Evolutionary conservation across 352 stramenopile genomes (phyloP).

Genomic region (Phytophthora cryptogea): DNA sequence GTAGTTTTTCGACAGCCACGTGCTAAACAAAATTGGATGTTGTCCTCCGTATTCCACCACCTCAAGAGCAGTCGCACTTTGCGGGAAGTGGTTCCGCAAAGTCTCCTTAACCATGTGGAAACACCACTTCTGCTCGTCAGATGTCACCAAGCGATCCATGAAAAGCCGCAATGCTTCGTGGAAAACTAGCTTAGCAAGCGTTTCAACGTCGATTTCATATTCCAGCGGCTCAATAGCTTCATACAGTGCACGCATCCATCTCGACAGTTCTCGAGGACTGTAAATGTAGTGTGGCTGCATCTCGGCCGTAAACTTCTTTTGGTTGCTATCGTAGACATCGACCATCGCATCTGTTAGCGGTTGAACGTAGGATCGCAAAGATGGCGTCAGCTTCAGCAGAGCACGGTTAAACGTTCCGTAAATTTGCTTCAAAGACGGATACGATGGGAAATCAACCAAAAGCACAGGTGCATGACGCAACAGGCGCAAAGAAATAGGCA

Average conservation of each 20-base stretch:
- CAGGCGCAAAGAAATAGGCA: conserved; percentile 97
- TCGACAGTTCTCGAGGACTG: conserved; percentile 98
- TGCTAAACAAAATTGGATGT: conserved; percentile 97
- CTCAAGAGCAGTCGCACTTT: conserved; percentile 76
- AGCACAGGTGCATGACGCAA: conserved; percentile 98
- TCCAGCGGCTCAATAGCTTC: conserved; percentile 97
- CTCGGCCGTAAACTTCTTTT: conserved; percentile 94
- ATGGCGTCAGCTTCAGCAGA: conserved; percentile 98
- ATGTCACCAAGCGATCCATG: conserved; percentile 97
- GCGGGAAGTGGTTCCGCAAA: conserved; percentile 81
- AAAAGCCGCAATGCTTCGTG: conserved; percentile 99
- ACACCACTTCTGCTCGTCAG: conserved; percentile 97
- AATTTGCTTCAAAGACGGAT: conserved; percentile 97
- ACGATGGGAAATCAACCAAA: conserved; percentile 98
- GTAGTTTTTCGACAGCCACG: conserved; percentile 99
- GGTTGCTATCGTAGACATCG: conserved; percentile 98
- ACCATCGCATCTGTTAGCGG: conserved; percentile 99
- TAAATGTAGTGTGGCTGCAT: conserved; percentile 99
- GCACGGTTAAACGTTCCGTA: conserved; percentile 99
- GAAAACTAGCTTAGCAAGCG: conserved; percentile 97
- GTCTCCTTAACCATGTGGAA: conserved; percentile 88
- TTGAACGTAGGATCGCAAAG: conserved; percentile 96
- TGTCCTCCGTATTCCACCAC: conserved; percentile 75
- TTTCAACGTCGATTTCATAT: conserved; percentile 94
- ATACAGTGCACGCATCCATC: conserved; percentile 99